Conservation (phyloP, 148 eudicot species). For the Cornus kousa region DNA sequence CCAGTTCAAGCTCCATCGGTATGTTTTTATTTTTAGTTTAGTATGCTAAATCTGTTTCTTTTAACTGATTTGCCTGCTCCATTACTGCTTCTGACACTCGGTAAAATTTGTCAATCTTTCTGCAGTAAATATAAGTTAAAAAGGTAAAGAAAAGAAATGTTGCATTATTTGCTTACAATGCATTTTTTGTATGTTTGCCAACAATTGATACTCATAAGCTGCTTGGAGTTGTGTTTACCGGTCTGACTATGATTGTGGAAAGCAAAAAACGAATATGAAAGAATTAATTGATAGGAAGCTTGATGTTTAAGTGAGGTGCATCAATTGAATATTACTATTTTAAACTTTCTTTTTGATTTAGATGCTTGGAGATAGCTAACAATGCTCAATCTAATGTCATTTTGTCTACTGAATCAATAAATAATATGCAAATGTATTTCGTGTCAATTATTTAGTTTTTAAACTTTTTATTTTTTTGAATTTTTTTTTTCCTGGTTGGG, state of each 20-base stretch:
- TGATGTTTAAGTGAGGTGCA: not conserved
- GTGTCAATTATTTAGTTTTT: too few relatives aligned
- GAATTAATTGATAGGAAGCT: not conserved
- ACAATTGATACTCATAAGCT: not conserved
- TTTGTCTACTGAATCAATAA: not conserved
- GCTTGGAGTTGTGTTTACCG: not conserved
- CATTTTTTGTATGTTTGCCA: not conserved
- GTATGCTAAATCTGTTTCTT: not conserved
- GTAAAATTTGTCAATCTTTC: not conserved
- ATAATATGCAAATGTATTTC: not conserved
- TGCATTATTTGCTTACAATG: not conserved
- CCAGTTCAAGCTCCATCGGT: constrained; percentile 56
- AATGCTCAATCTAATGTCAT: not conserved
- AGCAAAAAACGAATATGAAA: not conserved
- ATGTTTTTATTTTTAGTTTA: constrained; percentile 9
- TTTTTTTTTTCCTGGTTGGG: too few relatives aligned
- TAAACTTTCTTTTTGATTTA: not conserved
- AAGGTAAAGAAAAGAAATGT: not conserved
- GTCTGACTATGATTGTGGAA: not conserved
- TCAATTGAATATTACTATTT: not conserved
- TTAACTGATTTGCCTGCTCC: not conserved
- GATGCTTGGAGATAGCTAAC: constrained; percentile 8
- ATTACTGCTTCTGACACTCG: not conserved
- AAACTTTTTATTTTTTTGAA: not conserved
- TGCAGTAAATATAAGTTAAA: not conserved